phyloP scores from a whole-genome alignment of 768 basidiomycete species.

The Pleurotus citrinopileatus region DNA sequence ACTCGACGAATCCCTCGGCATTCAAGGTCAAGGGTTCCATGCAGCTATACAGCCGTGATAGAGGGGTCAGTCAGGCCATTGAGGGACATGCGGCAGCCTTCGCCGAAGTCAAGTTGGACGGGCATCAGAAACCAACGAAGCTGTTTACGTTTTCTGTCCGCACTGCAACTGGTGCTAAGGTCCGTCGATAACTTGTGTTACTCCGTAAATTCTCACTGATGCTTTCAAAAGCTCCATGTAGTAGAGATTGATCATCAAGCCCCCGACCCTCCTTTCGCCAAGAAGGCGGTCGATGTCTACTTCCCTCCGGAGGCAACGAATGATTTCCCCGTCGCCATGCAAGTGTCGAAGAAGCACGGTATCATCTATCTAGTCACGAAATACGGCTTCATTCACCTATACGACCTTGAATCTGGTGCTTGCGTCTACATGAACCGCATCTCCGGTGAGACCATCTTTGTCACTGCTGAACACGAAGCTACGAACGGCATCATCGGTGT shows the following conservation, averaged over 20 bases:
- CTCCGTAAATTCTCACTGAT: neutral
- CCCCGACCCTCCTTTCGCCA: conserved; percentile 88
- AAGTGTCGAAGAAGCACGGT: conserved; percentile 95
- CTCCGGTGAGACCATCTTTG: conserved; percentile 98
- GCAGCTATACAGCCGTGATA: conserved; percentile 93
- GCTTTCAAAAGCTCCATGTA: conserved; percentile 75
- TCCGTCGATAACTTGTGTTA: conserved; percentile 30
- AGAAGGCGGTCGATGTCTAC: conserved; percentile 98
- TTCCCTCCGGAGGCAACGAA: conserved; percentile 98
- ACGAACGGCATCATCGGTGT: conserved; percentile 97
- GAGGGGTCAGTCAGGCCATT: conserved; percentile 95
- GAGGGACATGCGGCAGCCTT: conserved; percentile 99
- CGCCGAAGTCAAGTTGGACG: conserved; percentile 88
- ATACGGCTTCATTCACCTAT: conserved; percentile 98
- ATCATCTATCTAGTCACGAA: conserved; percentile 98
- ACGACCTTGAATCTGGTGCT: conserved; percentile 94
- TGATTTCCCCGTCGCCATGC: conserved; percentile 99
- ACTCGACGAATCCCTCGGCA: conserved; percentile 87
- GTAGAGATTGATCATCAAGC: conserved; percentile 97
- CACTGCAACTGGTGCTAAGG: conserved; percentile 97
- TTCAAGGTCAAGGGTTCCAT: conserved; percentile 99
- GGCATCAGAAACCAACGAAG: conserved; percentile 81
- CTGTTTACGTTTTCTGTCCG: conserved; percentile 94
- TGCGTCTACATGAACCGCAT: conserved; percentile 99
- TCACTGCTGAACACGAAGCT: conserved; percentile 94